Base-by-base conservation (phyloP, 78 protist genomes). In the Cavenderia fasciculata region DNA sequence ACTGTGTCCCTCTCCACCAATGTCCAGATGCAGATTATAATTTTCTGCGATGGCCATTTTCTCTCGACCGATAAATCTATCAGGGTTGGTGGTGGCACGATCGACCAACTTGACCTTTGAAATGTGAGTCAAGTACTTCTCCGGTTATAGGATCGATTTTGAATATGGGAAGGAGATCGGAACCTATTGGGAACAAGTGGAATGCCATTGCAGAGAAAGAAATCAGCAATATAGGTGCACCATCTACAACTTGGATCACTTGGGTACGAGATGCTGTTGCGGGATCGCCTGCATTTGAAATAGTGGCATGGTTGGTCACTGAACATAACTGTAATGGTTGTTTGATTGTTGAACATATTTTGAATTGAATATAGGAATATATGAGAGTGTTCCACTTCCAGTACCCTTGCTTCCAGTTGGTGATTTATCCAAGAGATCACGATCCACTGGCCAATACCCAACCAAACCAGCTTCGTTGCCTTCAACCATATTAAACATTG, bases 1-100 rank as follows among this genome's bases (percentile, higher is more conserved):
- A 52, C 27, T 52, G n/a, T n/a, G n/a, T n/a, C 59, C 59, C n/a
- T 52, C 59, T 16, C 59, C 59, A 52, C 59, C 59, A 52, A 52
- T 5, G n/a, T 52, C 59, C 7, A 52, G 27, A 52, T 52, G 59
- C 14, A 52, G 59, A 4, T 52, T 52, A 18, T 16, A 25, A n/a
- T 52, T 18, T 5, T 52, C n/a, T 11, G n/a, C 12, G 33, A 52
- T 16, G n/a, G 27, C n/a, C 12, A 11, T 12, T 12, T 10, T 4
- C 12, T 16, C 59, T 25, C 4, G 59, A 16, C 6, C n/a, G 14
- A 18, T n/a, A 52, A 4, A 52, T 52, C 59, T 52, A 3, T 52
- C 12, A n/a, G 4, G 7, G 12, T n/a, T 52, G 59, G 12, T n/a
- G 59, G 5, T 5, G n/a, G 59, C 12, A 5, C 7, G 7, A 52